A percentile compares a stretch with the other conserved stretches of the same genome.
Conservation (phyloP, 2,329 filamentous ascomycete species). For the Metarhizium guizhouense region DNA sequence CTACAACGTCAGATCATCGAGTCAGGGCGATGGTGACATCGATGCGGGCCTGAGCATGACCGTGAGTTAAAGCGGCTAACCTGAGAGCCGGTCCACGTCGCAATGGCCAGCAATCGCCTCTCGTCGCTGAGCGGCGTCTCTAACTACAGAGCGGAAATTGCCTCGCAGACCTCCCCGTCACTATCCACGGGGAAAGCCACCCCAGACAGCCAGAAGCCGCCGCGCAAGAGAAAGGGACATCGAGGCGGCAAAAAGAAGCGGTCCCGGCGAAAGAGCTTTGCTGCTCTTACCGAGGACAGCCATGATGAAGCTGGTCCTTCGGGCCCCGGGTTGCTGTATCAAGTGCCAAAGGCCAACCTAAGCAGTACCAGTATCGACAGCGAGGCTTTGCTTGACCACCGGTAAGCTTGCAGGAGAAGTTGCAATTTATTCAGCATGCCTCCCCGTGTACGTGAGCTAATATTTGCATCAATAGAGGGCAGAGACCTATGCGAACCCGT, state of each 20-base stretch:
- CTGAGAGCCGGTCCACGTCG: not conserved
- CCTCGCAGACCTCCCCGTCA: slow-evolving; percentile 7
- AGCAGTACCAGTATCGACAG: slow-evolving; percentile 88
- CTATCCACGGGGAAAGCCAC: slow-evolving; percentile 1
- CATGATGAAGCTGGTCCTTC: slow-evolving; percentile 26
- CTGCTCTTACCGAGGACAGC: slow-evolving; percentile 49
- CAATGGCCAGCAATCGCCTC: slow-evolving; percentile 25
- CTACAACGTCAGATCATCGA: not conserved
- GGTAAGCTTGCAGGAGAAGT: slow-evolving; percentile 35
- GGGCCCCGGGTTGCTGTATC: slow-evolving; percentile 41
- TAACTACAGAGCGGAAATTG: slow-evolving; percentile 5
- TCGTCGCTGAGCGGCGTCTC: slow-evolving; percentile 13
- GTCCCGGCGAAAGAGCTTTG: slow-evolving; percentile 72
- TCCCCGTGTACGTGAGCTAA: not conserved
- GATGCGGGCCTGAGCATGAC: not conserved
- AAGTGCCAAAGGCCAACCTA: slow-evolving; percentile 44
- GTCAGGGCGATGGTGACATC: not conserved
- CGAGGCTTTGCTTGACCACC: slow-evolving; percentile 78
- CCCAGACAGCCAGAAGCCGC: slow-evolving; percentile 8
- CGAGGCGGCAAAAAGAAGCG: slow-evolving; percentile 72
- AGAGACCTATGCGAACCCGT: slow-evolving; percentile 54
- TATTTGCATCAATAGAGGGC: slow-evolving; percentile 32
- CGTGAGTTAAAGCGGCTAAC: not conserved
- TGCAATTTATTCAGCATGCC: not conserved
- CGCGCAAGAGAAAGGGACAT: slow-evolving; percentile 61